Conservation (phyloP, 768 basidiomycete genomes). For the Zangia roseola region DNA sequence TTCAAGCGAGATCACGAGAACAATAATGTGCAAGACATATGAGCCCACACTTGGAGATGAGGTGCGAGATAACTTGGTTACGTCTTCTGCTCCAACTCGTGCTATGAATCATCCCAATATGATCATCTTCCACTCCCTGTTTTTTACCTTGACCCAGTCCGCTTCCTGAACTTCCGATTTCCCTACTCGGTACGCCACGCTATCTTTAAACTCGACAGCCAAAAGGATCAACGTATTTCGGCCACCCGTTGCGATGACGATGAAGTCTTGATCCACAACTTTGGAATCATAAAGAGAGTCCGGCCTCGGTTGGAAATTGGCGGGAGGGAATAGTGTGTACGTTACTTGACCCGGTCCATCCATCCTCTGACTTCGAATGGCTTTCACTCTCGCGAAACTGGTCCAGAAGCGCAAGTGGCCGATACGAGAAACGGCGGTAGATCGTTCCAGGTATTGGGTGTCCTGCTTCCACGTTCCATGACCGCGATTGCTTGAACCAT, state of each 20-base stretch:
- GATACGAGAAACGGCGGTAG: neutral
- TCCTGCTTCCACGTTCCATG: neutral
- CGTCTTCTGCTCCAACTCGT: neutral
- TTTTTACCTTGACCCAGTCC: slow-evolving; percentile 5
- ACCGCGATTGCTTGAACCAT: neutral
- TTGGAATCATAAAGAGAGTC: neutral
- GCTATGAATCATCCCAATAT: slow-evolving; percentile 2
- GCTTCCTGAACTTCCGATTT: neutral
- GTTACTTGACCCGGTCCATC: neutral
- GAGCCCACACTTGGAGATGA: too few species aligned
- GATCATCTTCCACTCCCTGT: slow-evolving; percentile 14
- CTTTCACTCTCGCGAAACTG: slow-evolving; percentile 1
- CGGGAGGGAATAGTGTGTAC: neutral
- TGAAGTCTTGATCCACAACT: slow-evolving; percentile 10
- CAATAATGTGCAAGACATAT: too few species aligned
- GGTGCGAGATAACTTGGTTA: too few species aligned
- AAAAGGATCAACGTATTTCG: neutral
- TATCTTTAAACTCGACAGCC: slow-evolving; percentile 16
- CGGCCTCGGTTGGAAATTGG: neutral
- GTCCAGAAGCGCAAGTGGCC: slow-evolving; percentile 21
- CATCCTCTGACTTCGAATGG: neutral
- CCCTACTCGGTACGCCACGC: slow-evolving; percentile 14
- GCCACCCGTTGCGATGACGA: slow-evolving; percentile 5
- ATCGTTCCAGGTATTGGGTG: neutral
- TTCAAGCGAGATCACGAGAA: too few species aligned